These are phyloP conservation scores for Penicillium paxilli DNA, from an alignment of 495 filamentous ascomycete species.

Conservation along the genomic window DNA sequence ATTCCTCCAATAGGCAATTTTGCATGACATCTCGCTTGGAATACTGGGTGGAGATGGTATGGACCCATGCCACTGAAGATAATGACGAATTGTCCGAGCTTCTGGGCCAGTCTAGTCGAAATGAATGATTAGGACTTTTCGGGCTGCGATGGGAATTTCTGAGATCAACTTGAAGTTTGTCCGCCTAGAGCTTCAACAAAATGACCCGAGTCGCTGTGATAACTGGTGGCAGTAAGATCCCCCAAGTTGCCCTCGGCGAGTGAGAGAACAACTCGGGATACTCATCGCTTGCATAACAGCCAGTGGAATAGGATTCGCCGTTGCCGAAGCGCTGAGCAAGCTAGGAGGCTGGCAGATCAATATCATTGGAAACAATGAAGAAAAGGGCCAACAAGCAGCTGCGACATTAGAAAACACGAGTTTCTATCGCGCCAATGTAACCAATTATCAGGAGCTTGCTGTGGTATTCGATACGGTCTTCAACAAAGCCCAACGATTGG, in stretches of 20 bases:
- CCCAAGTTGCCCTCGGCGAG: background rate
- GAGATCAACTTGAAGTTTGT: too few species aligned
- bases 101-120: background rate
- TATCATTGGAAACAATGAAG: slow-evolving; percentile 14
- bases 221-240: slow-evolving; percentile 14
- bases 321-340: slow-evolving; percentile 13
- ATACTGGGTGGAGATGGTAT: background rate
- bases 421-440: slow-evolving; percentile 19
- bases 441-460: slow-evolving; percentile 11
- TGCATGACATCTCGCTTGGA: background rate
- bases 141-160: too few species aligned
- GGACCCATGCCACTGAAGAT: background rate
- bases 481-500: slow-evolving; percentile 5
- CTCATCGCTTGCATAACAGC: slow-evolving; percentile 8
- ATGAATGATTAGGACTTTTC: background rate
- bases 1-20: background rate
- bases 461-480: slow-evolving; percentile 10
- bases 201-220: slow-evolving; percentile 12
- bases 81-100: background rate
- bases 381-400: slow-evolving; percentile 11
- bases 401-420: background rate
- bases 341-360: slow-evolving; percentile 18
- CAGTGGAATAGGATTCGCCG: slow-evolving; percentile 23
- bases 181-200: too few species aligned
- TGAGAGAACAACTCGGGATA: background rate